phyloP scores from a whole-genome alignment of 2,329 filamentous ascomycete genomes.

The Ophiostoma australiae region DNA sequence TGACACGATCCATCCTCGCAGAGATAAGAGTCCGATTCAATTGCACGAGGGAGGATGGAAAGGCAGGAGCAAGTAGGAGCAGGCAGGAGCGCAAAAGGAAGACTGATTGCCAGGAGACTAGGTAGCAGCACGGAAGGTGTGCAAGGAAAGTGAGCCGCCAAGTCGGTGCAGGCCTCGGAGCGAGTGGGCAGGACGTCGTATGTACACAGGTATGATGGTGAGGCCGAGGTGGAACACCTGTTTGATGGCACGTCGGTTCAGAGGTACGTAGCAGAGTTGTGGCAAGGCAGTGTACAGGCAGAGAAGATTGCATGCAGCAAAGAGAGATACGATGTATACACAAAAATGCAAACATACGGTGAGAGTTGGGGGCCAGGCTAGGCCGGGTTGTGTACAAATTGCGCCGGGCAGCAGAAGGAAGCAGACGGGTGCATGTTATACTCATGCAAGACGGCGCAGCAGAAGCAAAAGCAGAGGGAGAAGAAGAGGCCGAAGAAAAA shows the following conservation, averaged over 20 bases:
- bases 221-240: constrained; percentile 5
- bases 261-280: background rate
- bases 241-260: background rate
- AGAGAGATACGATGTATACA: background rate
- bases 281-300: background rate
- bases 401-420: background rate
- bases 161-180: constrained; percentile 2
- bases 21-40: background rate
- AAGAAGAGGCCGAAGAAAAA: too few species aligned
- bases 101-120: background rate
- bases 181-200: background rate
- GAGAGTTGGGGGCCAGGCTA: background rate
- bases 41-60: background rate
- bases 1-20: background rate
- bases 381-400: background rate
- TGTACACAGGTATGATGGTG: background rate
- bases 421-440: background rate
- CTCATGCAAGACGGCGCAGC: background rate
- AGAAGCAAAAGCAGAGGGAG: too few species aligned
- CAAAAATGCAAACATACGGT: background rate
- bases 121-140: background rate
- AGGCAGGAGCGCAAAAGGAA: background rate
- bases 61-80: background rate
- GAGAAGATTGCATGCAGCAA: background rate
- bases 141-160: constrained; percentile 1